These are phyloP conservation scores for Debaryomyces coudertii DNA, from an alignment of 1,139 yeast genomes.

Conservation along the genomic window DNA sequence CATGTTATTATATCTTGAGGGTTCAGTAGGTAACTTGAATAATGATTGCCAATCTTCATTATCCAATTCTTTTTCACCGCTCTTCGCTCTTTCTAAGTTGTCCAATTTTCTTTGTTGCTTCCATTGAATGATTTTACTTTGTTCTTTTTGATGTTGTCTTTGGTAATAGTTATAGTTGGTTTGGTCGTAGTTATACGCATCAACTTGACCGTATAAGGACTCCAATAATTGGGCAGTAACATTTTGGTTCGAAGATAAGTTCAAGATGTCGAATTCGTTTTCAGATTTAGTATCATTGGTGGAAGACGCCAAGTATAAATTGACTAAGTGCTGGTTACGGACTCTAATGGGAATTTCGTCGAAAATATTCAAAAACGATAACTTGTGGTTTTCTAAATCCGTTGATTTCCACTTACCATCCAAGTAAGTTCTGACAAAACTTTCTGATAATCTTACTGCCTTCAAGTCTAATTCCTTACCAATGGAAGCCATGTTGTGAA, in stretches of 20 bases:
- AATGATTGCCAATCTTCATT: slow-evolving; percentile 68
- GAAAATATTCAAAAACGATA: slow-evolving; percentile 69
- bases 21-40: slow-evolving; percentile 74
- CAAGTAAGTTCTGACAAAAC: slow-evolving; percentile 59
- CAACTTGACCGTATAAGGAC: slow-evolving; percentile 72
- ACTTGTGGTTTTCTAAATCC: slow-evolving; percentile 59
- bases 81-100: slow-evolving; percentile 60
- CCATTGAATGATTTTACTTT: slow-evolving; percentile 74
- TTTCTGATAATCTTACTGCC: slow-evolving; percentile 69
- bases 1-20: slow-evolving; percentile 75
- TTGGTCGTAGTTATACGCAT: slow-evolving; percentile 79
- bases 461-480: slow-evolving; percentile 66
- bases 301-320: slow-evolving; percentile 45
- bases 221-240: slow-evolving; percentile 60
- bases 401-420: slow-evolving; percentile 69
- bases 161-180: slow-evolving; percentile 84
- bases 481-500: slow-evolving; percentile 74
- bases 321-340: slow-evolving; percentile 54
- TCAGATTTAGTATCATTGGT: slow-evolving; percentile 28
- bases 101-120: slow-evolving; percentile 70
- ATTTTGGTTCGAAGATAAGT: slow-evolving; percentile 48
- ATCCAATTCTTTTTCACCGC: slow-evolving; percentile 59
- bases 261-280: slow-evolving; percentile 43
- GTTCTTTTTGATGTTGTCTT: slow-evolving; percentile 74
- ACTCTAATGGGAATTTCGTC: slow-evolving; percentile 72